Percentiles rank a stretch among this genome's conserved stretches.
Conservation (phyloP, 2,329 filamentous ascomycete species). For the Raffaelea deltoideospora region DNA sequence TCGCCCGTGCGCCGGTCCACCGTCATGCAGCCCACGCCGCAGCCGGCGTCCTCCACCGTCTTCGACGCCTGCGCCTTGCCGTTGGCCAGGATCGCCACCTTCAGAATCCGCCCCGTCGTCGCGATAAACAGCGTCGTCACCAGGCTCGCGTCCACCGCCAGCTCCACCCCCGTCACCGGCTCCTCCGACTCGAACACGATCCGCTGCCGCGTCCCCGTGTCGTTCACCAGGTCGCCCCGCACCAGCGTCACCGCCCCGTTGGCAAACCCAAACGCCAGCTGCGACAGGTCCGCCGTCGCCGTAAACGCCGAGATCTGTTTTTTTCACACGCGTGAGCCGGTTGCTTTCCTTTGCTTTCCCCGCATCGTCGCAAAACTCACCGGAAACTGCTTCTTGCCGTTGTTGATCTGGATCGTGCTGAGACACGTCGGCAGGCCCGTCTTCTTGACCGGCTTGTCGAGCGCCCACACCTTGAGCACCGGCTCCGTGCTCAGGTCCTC, state of each 20-base stretch:
- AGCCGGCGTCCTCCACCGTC: constrained; percentile 78
- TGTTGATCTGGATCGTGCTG: constrained; percentile 73
- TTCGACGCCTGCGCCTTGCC: constrained; percentile 82
- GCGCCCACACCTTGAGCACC: constrained; percentile 88
- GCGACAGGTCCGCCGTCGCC: constrained; percentile 73
- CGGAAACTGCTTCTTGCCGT: constrained; percentile 86
- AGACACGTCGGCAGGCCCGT: constrained; percentile 78
- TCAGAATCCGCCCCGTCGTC: constrained; percentile 77
- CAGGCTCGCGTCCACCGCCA: constrained; percentile 41
- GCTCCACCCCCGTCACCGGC: constrained; percentile 82
- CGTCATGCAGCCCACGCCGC: constrained; percentile 89
- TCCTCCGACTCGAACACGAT: constrained; percentile 96
- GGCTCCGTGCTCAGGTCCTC: constrained; percentile 84
- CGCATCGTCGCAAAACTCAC: constrained; percentile 27
- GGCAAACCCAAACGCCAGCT: constrained; percentile 88
- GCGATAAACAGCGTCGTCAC: constrained; percentile 84
- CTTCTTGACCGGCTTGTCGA: constrained; percentile 90
- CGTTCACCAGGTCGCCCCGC: constrained; percentile 85
- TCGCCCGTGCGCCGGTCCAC: constrained; percentile 67
- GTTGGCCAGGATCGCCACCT: constrained; percentile 71
- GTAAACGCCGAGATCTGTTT: constrained; percentile 73
- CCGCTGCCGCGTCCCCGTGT: constrained; percentile 83
- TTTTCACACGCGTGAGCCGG: no score
- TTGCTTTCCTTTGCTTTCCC: no score
- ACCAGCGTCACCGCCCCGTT: constrained; percentile 92